Percentiles rank a stretch among this genome's conserved stretches.
phyloP scores from a whole-genome alignment of 306 rosid species.

The Cucumis melo region DNA sequence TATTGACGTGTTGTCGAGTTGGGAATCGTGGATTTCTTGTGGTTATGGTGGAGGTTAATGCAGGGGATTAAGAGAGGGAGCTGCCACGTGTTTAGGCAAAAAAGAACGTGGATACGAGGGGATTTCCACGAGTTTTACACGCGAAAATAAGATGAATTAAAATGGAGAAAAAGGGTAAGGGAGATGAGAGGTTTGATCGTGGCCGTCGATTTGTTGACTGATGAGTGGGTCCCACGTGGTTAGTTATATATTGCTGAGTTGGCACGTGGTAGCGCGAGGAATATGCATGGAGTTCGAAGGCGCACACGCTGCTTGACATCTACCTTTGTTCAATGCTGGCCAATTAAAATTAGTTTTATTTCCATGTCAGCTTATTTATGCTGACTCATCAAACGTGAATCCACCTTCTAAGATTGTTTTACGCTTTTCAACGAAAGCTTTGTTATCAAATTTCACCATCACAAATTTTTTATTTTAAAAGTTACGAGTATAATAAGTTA shows the following conservation, averaged over 20 bases:
- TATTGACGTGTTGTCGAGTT: background rate
- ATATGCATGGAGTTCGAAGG: background rate
- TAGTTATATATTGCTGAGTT: background rate
- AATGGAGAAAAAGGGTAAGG: background rate
- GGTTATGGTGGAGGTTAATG: background rate
- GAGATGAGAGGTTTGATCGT: background rate
- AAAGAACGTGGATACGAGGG: background rate
- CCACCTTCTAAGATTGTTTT: too few species aligned
- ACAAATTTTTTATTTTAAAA: too few species aligned
- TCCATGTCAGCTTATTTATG: background rate
- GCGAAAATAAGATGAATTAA: background rate
- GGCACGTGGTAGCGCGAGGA: constrained; percentile 7
- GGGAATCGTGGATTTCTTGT: background rate
- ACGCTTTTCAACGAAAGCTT: too few species aligned
- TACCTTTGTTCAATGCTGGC: background rate
- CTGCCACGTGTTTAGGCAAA: background rate
- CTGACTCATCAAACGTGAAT: background rate
- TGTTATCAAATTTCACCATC: too few species aligned
- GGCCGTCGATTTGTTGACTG: background rate
- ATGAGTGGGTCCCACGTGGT: background rate
- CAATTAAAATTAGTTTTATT: background rate
- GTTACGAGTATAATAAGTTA: too few species aligned
- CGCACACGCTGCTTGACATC: background rate
- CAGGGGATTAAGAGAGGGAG: background rate
- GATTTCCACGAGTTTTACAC: constrained; percentile 6